Base-by-base conservation (phyloP, 2,329 filamentous ascomycete species). In the Coniella vitis region DNA sequence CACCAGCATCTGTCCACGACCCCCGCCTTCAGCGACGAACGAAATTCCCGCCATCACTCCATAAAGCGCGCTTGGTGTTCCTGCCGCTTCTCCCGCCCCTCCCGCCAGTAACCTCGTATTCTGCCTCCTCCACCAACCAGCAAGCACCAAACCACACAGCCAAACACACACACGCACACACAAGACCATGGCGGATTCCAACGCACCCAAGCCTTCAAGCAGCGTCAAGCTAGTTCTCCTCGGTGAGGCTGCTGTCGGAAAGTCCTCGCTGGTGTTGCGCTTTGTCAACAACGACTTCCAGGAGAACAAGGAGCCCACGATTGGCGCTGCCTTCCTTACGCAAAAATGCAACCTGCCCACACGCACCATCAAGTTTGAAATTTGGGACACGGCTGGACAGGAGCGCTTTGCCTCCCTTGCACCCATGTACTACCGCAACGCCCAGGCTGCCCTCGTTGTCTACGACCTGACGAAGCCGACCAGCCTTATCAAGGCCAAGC, bases 241-340 rank as follows among this genome's bases (percentile, higher is more conserved):
- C 51, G 93, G 93, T 59, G 93, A 98, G 74, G 93, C 93, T 56
- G 93, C 93, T 53, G 93, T 98, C 50, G 93, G 93, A 81, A 98
- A 98, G 93, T 97, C 93, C 43, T 98, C 93, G 39, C 83, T 98
- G 51, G 93, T 98, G 55, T 79, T 98, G 65, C 89, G 93, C 64
- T 98, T 98, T 71, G 93, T 98, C 66, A 97, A 97, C 78, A 93
- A 98, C 73, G 91, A 97, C 71, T 98, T 98, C 64, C 93, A 98
- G 75, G 93, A 97, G 72, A 97, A 97, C 72, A 97, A 97, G 76
- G 93, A 98, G 69, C 93, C 93, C 54, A 98, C 93, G 57, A 98
- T 98, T 71, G 93, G 93, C 77, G 93, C 93, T 63, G 93, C 93
- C 56, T 98, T 98, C 73, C 75, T 98, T 57, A 98, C 93, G 60